A percentile compares a stretch with the other conserved stretches of the same genome.
Evolutionary conservation across 352 stramenopile genomes (phyloP).

Genomic region (Phytophthora fragariaefolia): DNA sequence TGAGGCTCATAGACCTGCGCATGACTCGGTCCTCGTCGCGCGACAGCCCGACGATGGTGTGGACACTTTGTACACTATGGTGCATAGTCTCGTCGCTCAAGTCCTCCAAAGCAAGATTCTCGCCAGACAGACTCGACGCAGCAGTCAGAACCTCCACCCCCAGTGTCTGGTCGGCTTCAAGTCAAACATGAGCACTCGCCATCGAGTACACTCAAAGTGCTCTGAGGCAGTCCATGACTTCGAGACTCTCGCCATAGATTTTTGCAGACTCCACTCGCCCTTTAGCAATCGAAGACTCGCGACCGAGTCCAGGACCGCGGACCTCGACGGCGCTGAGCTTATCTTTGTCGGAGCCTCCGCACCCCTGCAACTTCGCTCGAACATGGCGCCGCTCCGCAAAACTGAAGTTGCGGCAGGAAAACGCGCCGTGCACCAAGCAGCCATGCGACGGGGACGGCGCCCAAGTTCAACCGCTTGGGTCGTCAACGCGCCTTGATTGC

Average conservation of each 20-base stretch:
- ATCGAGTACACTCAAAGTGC: not conserved
- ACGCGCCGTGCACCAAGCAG: slow-evolving; percentile 24
- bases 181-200: not conserved
- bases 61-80: slow-evolving; percentile 17
- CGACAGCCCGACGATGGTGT: slow-evolving; percentile 17
- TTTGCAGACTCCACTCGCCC: no score
- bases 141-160: not conserved
- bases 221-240: not conserved
- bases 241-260: not conserved
- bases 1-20: slow-evolving; percentile 24
- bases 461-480: slow-evolving; percentile 11
- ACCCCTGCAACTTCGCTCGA: not conserved
- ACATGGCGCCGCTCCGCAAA: slow-evolving; percentile 9
- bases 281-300: slow-evolving; percentile 23
- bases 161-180: no score
- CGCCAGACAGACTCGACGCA: not conserved
- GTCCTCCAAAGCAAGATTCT: not conserved
- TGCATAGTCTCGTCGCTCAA: slow-evolving; percentile 13
- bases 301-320: slow-evolving; percentile 4
- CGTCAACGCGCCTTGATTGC: slow-evolving; percentile 18
- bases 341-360: slow-evolving; percentile 1
- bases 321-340: slow-evolving; percentile 9
- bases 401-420: slow-evolving; percentile 6
- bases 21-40: slow-evolving; percentile 13
- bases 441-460: slow-evolving; percentile 11